These are phyloP conservation scores for Begonia loranthoides DNA, from an alignment of 306 rosid genomes.

Conservation along the genomic window DNA sequence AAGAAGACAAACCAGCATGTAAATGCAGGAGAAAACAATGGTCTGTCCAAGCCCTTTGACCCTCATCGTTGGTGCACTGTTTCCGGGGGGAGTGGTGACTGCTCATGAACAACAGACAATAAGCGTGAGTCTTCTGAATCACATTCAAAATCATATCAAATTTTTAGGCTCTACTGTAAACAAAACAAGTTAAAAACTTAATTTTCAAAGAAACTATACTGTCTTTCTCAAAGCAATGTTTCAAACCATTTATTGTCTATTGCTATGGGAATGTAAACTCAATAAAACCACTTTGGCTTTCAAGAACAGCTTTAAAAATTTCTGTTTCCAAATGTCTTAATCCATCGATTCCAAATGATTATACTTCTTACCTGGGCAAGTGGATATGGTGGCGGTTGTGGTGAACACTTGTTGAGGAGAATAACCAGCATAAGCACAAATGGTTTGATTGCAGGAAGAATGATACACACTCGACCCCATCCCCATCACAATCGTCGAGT, in stretches of 20 bases:
- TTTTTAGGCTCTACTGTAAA: neutral
- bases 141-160: neutral
- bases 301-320: too few relatives aligned
- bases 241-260: neutral
- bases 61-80: constrained; percentile 16
- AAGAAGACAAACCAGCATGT: constrained; percentile 4
- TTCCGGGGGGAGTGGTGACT: constrained; percentile 11
- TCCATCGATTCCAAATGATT: too few relatives aligned
- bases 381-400: constrained; percentile 10
- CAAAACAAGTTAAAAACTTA: neutral
- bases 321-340: too few relatives aligned
- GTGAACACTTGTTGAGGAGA: constrained; percentile 21
- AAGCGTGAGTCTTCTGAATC: neutral
- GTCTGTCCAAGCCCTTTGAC: constrained; percentile 28
- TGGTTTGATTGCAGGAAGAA: constrained; percentile 20
- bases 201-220: neutral
- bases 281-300: neutral
- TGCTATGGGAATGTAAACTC: neutral
- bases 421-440: constrained; percentile 61
- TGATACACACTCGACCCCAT: too few relatives aligned
- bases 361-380: constrained; percentile 44
- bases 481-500: constrained; percentile 9
- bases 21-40: constrained; percentile 26
- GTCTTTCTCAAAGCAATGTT: too few relatives aligned
- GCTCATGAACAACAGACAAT: constrained; percentile 12